Evolutionary conservation across 495 filamentous ascomycete genomes (phyloP).

Genomic region (Acidiella bohemica): DNA sequence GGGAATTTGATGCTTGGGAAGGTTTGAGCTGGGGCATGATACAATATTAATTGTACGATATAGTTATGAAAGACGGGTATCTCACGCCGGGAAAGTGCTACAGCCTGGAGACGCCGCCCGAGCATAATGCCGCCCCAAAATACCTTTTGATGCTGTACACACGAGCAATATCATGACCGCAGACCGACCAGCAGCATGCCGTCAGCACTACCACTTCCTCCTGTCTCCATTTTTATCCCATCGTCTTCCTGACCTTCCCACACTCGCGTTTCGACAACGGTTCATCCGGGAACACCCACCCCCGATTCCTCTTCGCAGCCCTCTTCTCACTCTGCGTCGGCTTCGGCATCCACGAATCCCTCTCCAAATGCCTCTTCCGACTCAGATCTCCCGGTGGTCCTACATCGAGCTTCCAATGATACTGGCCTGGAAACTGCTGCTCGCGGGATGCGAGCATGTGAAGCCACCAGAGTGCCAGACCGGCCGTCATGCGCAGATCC

Average conservation of each 20-base stretch:
- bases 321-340: constrained; percentile 69
- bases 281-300: constrained; percentile 78
- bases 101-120: too few species aligned
- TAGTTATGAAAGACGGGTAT: too few species aligned
- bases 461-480: constrained; percentile 59
- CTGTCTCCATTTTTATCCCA: background rate
- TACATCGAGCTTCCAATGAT: constrained; percentile 60
- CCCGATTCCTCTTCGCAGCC: constrained; percentile 65
- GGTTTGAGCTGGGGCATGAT: too few species aligned
- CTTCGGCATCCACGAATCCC: constrained; percentile 80
- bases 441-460: constrained; percentile 77
- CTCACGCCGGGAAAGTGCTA: too few species aligned
- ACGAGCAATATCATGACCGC: too few species aligned
- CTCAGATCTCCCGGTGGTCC: constrained; percentile 68
- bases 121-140: too few species aligned
- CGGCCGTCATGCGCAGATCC: constrained; percentile 51
- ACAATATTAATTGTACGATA: too few species aligned
- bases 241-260: constrained; percentile 1
- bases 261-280: constrained; percentile 38
- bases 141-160: too few species aligned
- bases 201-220: too few species aligned
- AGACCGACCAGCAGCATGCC: constrained; percentile 13
- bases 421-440: constrained; percentile 50
- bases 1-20: constrained; percentile 56
- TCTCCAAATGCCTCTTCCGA: constrained; percentile 49